Conservation (phyloP, 2,329 filamentous ascomycete species). For the Pseudonectria buxi region DNA sequence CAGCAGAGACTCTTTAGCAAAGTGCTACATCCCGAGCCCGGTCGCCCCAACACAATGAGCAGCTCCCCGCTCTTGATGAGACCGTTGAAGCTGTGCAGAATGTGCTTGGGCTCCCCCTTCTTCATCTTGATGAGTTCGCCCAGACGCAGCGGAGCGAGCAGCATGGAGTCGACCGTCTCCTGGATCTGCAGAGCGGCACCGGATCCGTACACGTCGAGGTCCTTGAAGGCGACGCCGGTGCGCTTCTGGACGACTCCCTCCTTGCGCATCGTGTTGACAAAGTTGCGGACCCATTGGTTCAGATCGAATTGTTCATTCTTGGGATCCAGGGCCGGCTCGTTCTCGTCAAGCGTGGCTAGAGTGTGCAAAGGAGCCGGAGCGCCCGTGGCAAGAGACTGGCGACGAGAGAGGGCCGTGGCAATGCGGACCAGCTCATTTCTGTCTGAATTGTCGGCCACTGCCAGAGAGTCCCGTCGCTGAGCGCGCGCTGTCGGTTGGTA, state of each 20-base stretch:
- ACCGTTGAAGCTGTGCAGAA: constrained; percentile 59
- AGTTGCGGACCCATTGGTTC: constrained; percentile 33
- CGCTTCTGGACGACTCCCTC: constrained; percentile 47
- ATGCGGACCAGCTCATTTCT: constrained; percentile 32
- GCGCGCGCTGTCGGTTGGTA: no score
- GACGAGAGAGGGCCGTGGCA: constrained; percentile 33
- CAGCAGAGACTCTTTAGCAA: constrained; percentile 56
- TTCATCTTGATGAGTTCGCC: constrained; percentile 47
- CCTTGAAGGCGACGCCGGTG: constrained; percentile 57
- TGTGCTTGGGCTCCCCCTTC: constrained; percentile 46
- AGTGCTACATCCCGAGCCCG: constrained; percentile 58
- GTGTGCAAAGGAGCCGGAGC: constrained; percentile 7
- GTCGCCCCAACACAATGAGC: constrained; percentile 61
- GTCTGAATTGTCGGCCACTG: constrained; percentile 26
- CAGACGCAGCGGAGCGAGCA: constrained; percentile 51
- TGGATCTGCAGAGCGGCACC: constrained; percentile 63
- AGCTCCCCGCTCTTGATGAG: constrained; percentile 59
- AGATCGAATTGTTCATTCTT: constrained; percentile 33
- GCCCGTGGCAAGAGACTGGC: constrained; percentile 21
- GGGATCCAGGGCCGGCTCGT: constrained; percentile 32
- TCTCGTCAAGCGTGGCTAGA: constrained; percentile 16
- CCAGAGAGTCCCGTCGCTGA: background rate
- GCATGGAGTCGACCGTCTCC: constrained; percentile 54
- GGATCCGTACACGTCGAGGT: constrained; percentile 60
- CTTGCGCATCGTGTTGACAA: constrained; percentile 39